Evolutionary conservation across 306 rosid species (phyloP).

Genomic region (Sicyos baderoa): DNA sequence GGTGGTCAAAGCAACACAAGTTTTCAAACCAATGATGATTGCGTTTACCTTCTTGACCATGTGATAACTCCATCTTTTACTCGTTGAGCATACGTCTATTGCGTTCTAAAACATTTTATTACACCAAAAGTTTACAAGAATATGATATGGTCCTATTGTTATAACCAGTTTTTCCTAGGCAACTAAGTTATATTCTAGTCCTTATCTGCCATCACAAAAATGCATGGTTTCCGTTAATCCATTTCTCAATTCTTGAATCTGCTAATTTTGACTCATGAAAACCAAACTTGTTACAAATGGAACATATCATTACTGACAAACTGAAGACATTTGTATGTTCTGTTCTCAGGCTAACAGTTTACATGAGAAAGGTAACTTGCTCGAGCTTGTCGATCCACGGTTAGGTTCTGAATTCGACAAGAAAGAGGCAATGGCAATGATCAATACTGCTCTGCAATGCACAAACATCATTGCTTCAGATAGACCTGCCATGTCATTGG

Average conservation of each 20-base stretch:
- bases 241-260: background rate
- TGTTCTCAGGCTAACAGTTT: conserved; percentile 27
- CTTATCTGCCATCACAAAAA: too few species aligned
- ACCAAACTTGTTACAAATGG: background rate
- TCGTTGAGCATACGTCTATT: background rate
- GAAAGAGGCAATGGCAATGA: conserved; percentile 26
- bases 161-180: background rate
- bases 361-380: conserved; percentile 21
- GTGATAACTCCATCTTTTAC: conserved; percentile 24
- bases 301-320: background rate
- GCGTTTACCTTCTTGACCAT: conserved; percentile 46
- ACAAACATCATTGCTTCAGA: conserved; percentile 23
- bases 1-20: conserved; percentile 50
- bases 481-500: conserved; percentile 38
- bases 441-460: conserved; percentile 34
- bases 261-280: background rate
- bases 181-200: background rate
- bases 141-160: too few species aligned
- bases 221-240: too few species aligned
- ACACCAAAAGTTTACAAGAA: background rate
- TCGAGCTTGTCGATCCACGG: conserved; percentile 36
- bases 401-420: conserved; percentile 25
- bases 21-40: conserved; percentile 31
- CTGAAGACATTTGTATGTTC: background rate
- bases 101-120: background rate